Evolutionary conservation across 257 asterid genomes (phyloP).

Genomic region (Capsicum pubescens): DNA sequence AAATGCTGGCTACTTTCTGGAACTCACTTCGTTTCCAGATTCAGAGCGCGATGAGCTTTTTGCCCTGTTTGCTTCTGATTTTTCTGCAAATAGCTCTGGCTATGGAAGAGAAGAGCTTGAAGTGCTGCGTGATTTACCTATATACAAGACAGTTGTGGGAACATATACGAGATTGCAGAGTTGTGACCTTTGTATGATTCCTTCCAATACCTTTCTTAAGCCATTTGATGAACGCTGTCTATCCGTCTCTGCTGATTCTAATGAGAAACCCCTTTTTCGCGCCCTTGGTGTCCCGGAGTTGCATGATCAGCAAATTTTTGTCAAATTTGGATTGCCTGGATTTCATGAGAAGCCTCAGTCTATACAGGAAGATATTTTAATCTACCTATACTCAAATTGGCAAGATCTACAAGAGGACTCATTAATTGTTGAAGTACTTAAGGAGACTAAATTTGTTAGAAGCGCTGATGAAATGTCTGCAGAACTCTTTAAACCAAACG

Average conservation of each 20-base stretch:
- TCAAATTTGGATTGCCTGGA: conserved; percentile 82
- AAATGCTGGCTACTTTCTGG: conserved; percentile 78
- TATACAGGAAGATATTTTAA: conserved; percentile 90
- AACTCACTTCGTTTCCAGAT: conserved; percentile 58
- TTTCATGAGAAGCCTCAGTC: conserved; percentile 67
- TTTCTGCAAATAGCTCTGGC: conserved; percentile 53
- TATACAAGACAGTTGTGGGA: conserved; percentile 76
- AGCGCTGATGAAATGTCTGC: conserved; percentile 75
- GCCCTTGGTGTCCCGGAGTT: conserved; percentile 92
- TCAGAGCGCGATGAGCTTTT: conserved; percentile 75
- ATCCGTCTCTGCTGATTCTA: conserved; percentile 61
- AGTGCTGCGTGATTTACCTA: conserved; percentile 81
- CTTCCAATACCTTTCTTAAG: conserved; percentile 90
- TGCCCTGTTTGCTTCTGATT: conserved; percentile 73
- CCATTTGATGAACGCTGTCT: conserved; percentile 80
- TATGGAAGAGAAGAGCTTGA: conserved; percentile 82
- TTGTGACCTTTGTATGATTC: conserved; percentile 72
- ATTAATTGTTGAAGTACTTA: conserved; percentile 72
- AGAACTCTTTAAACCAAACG: conserved; percentile 63
- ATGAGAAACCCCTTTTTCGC: conserved; percentile 67
- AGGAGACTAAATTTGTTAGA: conserved; percentile 75
- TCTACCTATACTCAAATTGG: conserved; percentile 82
- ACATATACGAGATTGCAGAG: conserved; percentile 65
- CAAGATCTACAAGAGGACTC: conserved; percentile 76
- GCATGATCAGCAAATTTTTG: conserved; percentile 77